phyloP scores from a whole-genome alignment of 306 rosid genomes.

The Fragaria ananassa region DNA sequence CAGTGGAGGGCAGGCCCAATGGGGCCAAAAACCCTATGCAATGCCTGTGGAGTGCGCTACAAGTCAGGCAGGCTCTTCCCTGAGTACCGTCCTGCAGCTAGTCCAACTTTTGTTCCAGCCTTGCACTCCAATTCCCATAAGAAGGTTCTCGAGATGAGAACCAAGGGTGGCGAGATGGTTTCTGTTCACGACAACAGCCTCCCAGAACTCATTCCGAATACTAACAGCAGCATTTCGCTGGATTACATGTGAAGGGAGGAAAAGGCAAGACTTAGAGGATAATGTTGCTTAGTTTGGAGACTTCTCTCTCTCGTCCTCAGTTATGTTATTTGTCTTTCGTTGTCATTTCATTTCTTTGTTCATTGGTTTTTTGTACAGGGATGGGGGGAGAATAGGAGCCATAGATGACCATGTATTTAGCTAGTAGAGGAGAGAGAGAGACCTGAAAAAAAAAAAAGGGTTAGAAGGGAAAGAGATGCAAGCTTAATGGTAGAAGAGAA shows the following conservation, averaged over 20 bases:
- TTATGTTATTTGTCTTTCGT: slow-evolving; percentile 43
- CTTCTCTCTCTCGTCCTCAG: slow-evolving; percentile 30
- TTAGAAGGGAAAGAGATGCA: slow-evolving; percentile 40
- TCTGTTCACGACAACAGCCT: slow-evolving; percentile 26
- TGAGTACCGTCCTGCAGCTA: slow-evolving; percentile 93
- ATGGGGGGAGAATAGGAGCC: slow-evolving; percentile 55
- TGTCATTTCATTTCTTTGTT: slow-evolving; percentile 57
- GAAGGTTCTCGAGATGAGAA: slow-evolving; percentile 91
- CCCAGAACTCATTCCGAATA: slow-evolving; percentile 83
- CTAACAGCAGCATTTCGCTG: slow-evolving; percentile 59
- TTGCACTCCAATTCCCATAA: slow-evolving; percentile 94
- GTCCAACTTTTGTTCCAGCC: slow-evolving; percentile 78
- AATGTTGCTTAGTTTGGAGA: slow-evolving; percentile 26
- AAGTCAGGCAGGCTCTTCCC: slow-evolving; percentile 96
- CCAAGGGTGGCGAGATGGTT: slow-evolving; percentile 32
- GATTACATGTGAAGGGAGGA: slow-evolving; percentile 67
- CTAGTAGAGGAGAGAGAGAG: slow-evolving; percentile 45
- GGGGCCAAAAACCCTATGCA: slow-evolving; percentile 96
- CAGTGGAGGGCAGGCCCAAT: slow-evolving; percentile 99
- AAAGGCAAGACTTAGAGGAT: slow-evolving; percentile 20
- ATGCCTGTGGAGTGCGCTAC: slow-evolving; percentile 92
- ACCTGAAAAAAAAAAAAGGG: slow-evolving; percentile 13
- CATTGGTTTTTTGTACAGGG: slow-evolving; percentile 90
- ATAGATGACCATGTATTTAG: slow-evolving; percentile 66
- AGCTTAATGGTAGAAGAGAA: slow-evolving; percentile 55